Conservation (phyloP, 805 yeast species). For the Kodamaea hsintzibuensis region DNA sequence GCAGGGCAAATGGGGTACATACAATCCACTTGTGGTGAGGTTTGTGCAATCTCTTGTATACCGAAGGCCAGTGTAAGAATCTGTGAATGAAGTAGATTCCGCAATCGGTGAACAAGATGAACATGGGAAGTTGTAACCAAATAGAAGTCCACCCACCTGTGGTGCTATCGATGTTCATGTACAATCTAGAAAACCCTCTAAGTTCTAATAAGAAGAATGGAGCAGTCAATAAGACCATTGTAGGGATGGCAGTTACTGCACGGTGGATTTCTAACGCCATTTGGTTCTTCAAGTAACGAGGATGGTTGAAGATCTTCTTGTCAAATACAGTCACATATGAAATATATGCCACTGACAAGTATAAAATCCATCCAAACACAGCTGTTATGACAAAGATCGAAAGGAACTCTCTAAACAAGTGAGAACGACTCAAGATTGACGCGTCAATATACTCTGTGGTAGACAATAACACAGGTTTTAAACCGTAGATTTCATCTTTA, state of each 20-base stretch:
- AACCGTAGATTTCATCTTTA: constrained; percentile 55
- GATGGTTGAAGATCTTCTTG: constrained; percentile 89
- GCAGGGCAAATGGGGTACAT: constrained; percentile 97
- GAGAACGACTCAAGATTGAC: constrained; percentile 74
- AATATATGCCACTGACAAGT: constrained; percentile 71
- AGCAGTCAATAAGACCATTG: constrained; percentile 81
- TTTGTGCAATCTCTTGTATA: constrained; percentile 86
- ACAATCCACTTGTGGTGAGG: constrained; percentile 99
- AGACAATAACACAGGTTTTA: constrained; percentile 57
- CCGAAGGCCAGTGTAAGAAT: constrained; percentile 87
- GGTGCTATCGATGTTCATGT: constrained; percentile 60
- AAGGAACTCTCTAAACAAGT: constrained; percentile 66
- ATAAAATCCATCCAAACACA: constrained; percentile 84
- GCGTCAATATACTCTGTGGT: constrained; percentile 56
- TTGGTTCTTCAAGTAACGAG: constrained; percentile 93
- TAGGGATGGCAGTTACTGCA: constrained; percentile 81
- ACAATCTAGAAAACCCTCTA: constrained; percentile 78
- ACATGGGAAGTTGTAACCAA: constrained; percentile 66
- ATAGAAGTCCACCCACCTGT: constrained; percentile 71
- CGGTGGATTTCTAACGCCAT: constrained; percentile 78
- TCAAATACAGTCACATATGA: constrained; percentile 82
- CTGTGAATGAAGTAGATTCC: constrained; percentile 91
- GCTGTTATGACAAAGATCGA: constrained; percentile 70
- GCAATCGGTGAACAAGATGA: constrained; percentile 91
- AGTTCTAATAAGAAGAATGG: constrained; percentile 90